Base-by-base conservation (phyloP, 2,329 filamentous ascomycete species). In the Verticillium longisporum region DNA sequence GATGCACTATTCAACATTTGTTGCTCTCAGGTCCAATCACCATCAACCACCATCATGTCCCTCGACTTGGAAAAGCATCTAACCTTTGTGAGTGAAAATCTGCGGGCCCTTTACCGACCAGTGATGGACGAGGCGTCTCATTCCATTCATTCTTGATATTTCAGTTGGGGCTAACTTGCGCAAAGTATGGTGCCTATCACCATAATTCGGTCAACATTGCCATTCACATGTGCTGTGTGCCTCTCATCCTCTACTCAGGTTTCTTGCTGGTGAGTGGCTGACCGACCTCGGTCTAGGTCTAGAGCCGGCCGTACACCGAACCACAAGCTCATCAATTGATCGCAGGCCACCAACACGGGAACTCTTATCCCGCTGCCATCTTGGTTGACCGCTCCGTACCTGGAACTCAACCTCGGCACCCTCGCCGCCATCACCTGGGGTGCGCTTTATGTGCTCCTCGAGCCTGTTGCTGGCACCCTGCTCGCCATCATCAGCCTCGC, bases 381-480 rank as follows among this genome's bases (percentile, higher is more conserved):
- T 63, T 89, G 84, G 78, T 82, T 90, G 36, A 88, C 86, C 34
- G 78, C 86, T 18, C 87, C 88, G 34, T 86, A 90, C 69, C 83
- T 88, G 63, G 80, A 83, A n/a, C 83, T 87, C 61, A 93, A 86
- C 66, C 77, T 86, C 54, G 85, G 84, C 65, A 91, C 85, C 13
- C 83, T 90, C 60, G 77, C 78, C 55, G 85, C 87, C 37, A 81
- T 86, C 59, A 70, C 88, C 33, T 97, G 95, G 76, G 84, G 89
- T 41, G 83, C 83, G 1, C 84, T 97, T 60, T 99, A 98, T 72
- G 82, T 98, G 56, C 84, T 99, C 26, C 88, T 99, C 70, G 95
- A 99, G 72, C 95, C 95, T 1, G 92, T 98, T 1, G 95, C 95
- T 10, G 95, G 95, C 58, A 87, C 86, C 11, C 78, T 90, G 33